A percentile compares a stretch with the other conserved stretches of the same genome.
phyloP scores from a whole-genome alignment of 2,329 filamentous ascomycete genomes.

The Epichloe glyceriae region DNA sequence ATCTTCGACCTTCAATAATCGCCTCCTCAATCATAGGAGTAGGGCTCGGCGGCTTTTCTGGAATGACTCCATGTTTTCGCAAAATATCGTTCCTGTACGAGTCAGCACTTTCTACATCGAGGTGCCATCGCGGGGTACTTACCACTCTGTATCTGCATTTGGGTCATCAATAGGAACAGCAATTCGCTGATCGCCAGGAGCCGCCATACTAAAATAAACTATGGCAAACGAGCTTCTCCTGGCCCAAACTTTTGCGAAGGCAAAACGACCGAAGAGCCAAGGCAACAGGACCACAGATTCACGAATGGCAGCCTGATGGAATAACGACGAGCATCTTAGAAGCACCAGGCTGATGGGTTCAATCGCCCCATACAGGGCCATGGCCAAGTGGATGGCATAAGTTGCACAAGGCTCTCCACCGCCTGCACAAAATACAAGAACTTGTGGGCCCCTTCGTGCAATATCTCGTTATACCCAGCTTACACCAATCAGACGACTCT shows the following conservation, averaged over 20 bases:
- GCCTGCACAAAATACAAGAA: slow-evolving; percentile 8
- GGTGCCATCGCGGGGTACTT: slow-evolving; percentile 16
- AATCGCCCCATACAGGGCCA: too few species aligned
- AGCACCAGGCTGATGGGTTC: background rate
- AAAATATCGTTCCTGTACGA: slow-evolving; percentile 84
- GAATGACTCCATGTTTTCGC: slow-evolving; percentile 89
- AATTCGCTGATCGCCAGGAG: slow-evolving; percentile 50
- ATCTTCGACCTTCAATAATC: slow-evolving; percentile 64
- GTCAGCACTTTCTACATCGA: slow-evolving; percentile 12
- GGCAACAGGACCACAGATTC: background rate
- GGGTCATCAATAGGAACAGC: slow-evolving; percentile 85
- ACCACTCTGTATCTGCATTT: slow-evolving; percentile 98
- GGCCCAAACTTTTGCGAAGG: background rate
- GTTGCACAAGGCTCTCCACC: slow-evolving; percentile 6
- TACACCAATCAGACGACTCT: slow-evolving; percentile 9
- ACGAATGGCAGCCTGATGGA: background rate
- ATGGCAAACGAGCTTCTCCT: background rate
- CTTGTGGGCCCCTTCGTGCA: background rate
- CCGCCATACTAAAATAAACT: slow-evolving; percentile 36
- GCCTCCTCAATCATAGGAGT: slow-evolving; percentile 96
- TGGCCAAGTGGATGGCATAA: background rate
- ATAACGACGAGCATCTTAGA: slow-evolving; percentile 1
- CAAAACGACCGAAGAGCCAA: background rate
- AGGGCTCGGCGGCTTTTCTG: slow-evolving; percentile 92
- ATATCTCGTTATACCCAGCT: background rate